phyloP scores from a whole-genome alignment of 208 protist species.

The Trypanosoma mega region DNA sequence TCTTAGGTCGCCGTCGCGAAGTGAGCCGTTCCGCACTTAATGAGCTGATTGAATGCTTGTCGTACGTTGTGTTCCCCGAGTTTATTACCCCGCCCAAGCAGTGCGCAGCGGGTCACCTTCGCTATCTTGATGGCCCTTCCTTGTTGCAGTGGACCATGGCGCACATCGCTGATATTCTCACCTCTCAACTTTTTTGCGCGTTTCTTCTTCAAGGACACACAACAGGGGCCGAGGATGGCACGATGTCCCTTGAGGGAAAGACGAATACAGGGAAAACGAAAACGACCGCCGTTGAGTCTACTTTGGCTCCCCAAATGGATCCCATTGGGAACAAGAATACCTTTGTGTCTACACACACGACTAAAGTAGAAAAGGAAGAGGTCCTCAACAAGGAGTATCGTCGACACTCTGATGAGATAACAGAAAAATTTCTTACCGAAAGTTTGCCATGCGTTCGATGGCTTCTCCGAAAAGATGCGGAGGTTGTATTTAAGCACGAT shows the following conservation, averaged over 20 bases:
- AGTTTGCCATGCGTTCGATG: slow-evolving; percentile 49
- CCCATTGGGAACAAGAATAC: no score
- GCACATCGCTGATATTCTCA: slow-evolving; percentile 55
- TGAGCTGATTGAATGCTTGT: slow-evolving; percentile 56
- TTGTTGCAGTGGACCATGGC: slow-evolving; percentile 54
- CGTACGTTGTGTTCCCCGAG: slow-evolving; percentile 60
- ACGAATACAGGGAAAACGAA: not conserved
- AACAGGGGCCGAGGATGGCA: slow-evolving; percentile 20
- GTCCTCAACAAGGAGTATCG: not conserved
- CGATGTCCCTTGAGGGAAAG: slow-evolving; percentile 8
- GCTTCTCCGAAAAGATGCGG: slow-evolving; percentile 71
- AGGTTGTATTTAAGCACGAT: slow-evolving; percentile 52
- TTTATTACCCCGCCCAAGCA: slow-evolving; percentile 37
- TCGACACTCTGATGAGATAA: slow-evolving; percentile 44
- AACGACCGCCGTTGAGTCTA: not conserved
- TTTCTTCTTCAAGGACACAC: slow-evolving; percentile 56
- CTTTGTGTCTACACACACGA: no score
- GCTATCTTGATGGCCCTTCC: slow-evolving; percentile 27
- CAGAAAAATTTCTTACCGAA: slow-evolving; percentile 48
- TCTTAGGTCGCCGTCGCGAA: slow-evolving; percentile 18
- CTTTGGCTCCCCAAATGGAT: no score
- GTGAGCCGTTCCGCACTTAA: slow-evolving; percentile 38
- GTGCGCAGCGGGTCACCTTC: slow-evolving; percentile 9
- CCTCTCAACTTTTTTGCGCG: slow-evolving; percentile 44
- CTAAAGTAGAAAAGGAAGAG: no score